Evolutionary conservation across 139 green algal genomes (phyloP), one percentile per base, ranked within the genome.

Genomic region (Chlorella sp.): DNA sequence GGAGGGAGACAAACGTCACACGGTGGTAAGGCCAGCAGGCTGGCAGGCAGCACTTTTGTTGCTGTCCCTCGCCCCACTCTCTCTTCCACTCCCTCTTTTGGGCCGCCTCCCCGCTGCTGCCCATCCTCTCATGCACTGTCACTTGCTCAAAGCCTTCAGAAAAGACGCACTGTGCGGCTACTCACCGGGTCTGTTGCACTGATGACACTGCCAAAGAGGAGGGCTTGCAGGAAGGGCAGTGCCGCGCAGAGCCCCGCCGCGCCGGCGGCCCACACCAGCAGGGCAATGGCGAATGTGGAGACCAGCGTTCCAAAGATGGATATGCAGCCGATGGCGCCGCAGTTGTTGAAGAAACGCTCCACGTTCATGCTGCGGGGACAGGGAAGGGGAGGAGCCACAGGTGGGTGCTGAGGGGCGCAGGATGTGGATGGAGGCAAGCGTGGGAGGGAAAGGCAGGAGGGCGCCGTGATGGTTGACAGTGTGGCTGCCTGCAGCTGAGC

Each of bases 161-260:
- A 28, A 7, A 37, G 69, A 7, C 2, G 11, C 16, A 34, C 18
- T 32, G 73, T 24, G 30, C 32, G n/a, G n/a, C 34, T 40, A 22
- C 78, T 92, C 48, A 97, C 95, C 0, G 95, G 95, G 91, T 97
- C 95, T 48, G 93, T 97, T 36, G 95, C 92, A 30, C 87, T 94
- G 81, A 97, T 95, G 37, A 96, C 64, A 18, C 94, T 75, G 39
- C 95, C 95, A 71, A 93, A 94, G 9, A 95, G 82, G 22, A 94
- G 37, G n/a, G 87, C 93, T 79, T 93, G 94, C 73, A 93, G 80
- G 28, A 94, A 79, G 5, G 77, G 34, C 24, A 80, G 5, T 34
- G 80, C 57, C 84, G 69, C 14, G 94, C 86, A 88, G 39, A 95
- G 71, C 34, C 90, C 89, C 2, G 95, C 36, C 39, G 79, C 69